Evolutionary conservation across 345 rosid species (phyloP), one percentile per base, ranked within the genome.

Genomic region (Sapria himalayana): DNA sequence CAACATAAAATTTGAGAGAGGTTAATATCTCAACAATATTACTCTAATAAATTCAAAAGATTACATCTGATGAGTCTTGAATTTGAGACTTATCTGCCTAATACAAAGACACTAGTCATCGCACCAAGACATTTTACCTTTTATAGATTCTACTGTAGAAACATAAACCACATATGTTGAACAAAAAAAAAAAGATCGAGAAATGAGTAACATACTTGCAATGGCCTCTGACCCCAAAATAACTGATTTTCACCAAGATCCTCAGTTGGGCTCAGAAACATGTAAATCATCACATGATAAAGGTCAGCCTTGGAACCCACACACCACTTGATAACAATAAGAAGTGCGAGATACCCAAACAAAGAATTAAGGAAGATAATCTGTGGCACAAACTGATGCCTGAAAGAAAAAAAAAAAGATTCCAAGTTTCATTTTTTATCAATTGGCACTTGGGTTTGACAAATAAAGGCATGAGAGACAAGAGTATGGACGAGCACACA

Each of bases 371-470:
- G 94, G 57, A 86, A 86, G 59, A 86, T 81, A 54, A 86, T 61
- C 70, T 86, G 97, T 1, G 97, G 97, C 59, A 81, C 68, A 69
- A 86, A 86, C 68, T 86, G 97, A 61, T 81, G 72, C 94, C 97
- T 86, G 65, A 47, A 33, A 61, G 47, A 29, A 63, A 50, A 34
- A 51, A 46, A 41, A 53, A 36, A 49, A 45, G 47, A 34, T 62
- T 51, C 27, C 35, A 55, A 15, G n/a, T n/a, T 38, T 16, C 11
- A 11, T 33, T 27, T 25, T 24, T n/a, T n/a, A n/a, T n/a, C n/a
- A n/a, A n/a, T n/a, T n/a, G n/a, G n/a, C n/a, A n/a, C n/a, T n/a
- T n/a, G n/a, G n/a, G n/a, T n/a, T n/a, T 43, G 32, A 39, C 23
- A 17, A n/a, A 25, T 12, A 7, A 31, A 40, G 0, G 17, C 6